Conservation (phyloP, 257 asterid genomes). For the Primulina tabacum region DNA sequence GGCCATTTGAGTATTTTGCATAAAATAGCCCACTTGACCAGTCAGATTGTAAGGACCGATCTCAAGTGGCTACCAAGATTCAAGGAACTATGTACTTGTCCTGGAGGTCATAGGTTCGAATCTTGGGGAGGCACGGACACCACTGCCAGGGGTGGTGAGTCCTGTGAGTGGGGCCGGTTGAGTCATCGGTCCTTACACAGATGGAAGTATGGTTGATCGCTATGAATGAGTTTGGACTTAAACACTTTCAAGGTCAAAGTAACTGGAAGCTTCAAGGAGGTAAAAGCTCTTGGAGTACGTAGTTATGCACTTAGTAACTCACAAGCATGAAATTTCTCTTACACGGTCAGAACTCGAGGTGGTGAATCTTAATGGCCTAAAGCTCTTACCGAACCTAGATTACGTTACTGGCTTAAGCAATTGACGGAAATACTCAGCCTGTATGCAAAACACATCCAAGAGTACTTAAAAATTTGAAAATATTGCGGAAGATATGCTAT, state of each 20-base stretch:
- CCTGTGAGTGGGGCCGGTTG: too few species aligned
- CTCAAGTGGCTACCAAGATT: too few species aligned
- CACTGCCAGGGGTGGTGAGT: too few species aligned
- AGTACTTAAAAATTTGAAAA: not conserved
- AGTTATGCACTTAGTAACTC: not conserved
- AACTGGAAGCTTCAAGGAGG: slow-evolving; percentile 15
- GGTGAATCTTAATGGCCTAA: slow-evolving; percentile 19
- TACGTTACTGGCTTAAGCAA: slow-evolving; percentile 51
- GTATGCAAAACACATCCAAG: slow-evolving; percentile 16
- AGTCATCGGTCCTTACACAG: too few species aligned
- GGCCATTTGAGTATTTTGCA: slow-evolving; percentile 35
- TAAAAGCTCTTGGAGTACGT: too few species aligned
- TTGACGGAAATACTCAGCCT: slow-evolving; percentile 53
- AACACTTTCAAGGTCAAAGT: slow-evolving; percentile 10
- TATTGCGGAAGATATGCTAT: not conserved
- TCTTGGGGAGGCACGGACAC: too few species aligned
- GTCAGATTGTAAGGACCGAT: too few species aligned
- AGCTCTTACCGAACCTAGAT: slow-evolving; percentile 22
- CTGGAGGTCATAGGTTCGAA: too few species aligned
- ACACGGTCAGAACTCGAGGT: slow-evolving; percentile 5
- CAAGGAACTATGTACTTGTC: too few species aligned
- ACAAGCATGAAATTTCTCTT: not conserved
- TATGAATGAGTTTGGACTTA: slow-evolving; percentile 46
- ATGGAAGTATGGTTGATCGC: slow-evolving; percentile 39
- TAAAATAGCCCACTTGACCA: slow-evolving; percentile 40